Evolutionary conservation across 2,329 filamentous ascomycete genomes (phyloP).

Genomic region (Beauveria bassiana): DNA sequence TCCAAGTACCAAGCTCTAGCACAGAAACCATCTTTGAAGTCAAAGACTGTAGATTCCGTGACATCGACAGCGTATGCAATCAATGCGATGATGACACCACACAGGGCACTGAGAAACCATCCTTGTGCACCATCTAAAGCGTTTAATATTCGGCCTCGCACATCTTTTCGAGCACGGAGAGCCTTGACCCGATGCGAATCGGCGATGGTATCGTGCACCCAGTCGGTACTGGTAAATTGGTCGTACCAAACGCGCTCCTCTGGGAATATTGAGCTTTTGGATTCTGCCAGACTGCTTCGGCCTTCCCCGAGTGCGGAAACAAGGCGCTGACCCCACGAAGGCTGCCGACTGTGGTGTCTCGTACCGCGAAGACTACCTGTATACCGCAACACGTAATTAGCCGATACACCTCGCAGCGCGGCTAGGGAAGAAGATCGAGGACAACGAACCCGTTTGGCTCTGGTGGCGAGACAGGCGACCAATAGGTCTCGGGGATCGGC

Average conservation of each 20-base stretch:
- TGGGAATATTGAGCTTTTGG: conserved; percentile 57
- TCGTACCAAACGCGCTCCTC: conserved; percentile 97
- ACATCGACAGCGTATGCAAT: conserved; percentile 87
- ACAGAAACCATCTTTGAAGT: conserved; percentile 88
- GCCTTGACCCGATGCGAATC: conserved; percentile 85
- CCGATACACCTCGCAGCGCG: background rate
- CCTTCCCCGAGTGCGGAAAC: conserved; percentile 53
- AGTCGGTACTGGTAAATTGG: conserved; percentile 95
- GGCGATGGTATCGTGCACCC: conserved; percentile 95
- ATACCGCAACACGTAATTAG: background rate
- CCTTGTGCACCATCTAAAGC: conserved; percentile 84
- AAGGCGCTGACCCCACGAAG: conserved; percentile 54
- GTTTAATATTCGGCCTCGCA: conserved; percentile 69
- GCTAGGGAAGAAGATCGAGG: too few relatives aligned
- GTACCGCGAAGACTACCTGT: conserved; percentile 30
- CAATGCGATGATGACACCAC: conserved; percentile 76
- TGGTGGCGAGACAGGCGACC: conserved; percentile 31
- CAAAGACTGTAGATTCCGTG: conserved; percentile 77
- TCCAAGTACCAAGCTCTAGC: conserved; percentile 60
- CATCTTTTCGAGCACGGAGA: conserved; percentile 71
- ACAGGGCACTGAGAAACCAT: conserved; percentile 87
- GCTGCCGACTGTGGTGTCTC: conserved; percentile 48
- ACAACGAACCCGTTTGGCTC: conserved; percentile 34
- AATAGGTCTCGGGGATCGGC: conserved; percentile 20
- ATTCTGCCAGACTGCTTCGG: conserved; percentile 52